These are phyloP conservation scores for Endothia cerciana DNA, from an alignment of 2,329 filamentous ascomycete genomes.

Conservation along the genomic window DNA sequence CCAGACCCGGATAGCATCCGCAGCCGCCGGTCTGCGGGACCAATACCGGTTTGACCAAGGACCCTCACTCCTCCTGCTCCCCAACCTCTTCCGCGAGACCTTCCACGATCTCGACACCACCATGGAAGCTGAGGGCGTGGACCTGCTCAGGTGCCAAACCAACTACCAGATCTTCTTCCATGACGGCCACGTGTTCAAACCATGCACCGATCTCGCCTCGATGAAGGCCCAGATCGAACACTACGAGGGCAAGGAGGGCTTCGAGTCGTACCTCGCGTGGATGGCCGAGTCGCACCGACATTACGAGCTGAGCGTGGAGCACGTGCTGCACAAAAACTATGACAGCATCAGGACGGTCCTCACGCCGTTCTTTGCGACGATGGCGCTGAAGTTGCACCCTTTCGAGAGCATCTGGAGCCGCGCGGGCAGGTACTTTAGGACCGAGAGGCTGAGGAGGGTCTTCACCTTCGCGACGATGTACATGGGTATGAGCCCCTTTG, in stretches of 20 bases:
- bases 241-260: conserved; percentile 74
- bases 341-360: conserved; percentile 61
- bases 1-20: neutral
- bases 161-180: conserved; percentile 78
- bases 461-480: conserved; percentile 85
- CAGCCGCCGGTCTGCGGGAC: neutral
- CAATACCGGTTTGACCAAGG: conserved; percentile 75
- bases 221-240: conserved; percentile 75
- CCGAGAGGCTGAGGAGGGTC: conserved; percentile 68
- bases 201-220: conserved; percentile 68
- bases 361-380: conserved; percentile 59
- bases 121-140: conserved; percentile 66
- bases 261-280: conserved; percentile 69
- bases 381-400: conserved; percentile 66
- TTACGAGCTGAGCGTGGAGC: conserved; percentile 68
- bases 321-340: conserved; percentile 72
- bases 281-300: conserved; percentile 69
- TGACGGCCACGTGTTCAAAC: conserved; percentile 65
- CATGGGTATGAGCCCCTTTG: conserved; percentile 79
- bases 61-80: conserved; percentile 73
- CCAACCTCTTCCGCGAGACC: conserved; percentile 69
- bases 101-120: conserved; percentile 71
- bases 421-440: conserved; percentile 69
- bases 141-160: conserved; percentile 71
- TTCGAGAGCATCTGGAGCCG: conserved; percentile 72